Percentiles rank a stretch among this genome's conserved stretches.
phyloP scores from a whole-genome alignment of 169 alveolate species.

The Theileria annulata region DNA sequence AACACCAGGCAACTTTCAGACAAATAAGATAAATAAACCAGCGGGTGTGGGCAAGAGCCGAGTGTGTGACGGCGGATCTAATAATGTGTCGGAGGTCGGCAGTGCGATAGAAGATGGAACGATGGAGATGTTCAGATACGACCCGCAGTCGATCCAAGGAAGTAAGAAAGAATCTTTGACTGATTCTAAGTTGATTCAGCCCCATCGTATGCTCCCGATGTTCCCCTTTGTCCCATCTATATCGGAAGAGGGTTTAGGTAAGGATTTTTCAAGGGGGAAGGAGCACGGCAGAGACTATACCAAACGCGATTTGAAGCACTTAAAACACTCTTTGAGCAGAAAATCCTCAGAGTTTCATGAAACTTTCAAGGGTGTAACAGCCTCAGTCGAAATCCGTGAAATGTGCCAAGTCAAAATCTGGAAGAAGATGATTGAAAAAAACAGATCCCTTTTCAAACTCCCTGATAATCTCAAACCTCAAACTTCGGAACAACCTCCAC shows the following conservation, averaged over 20 bases:
- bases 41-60: background rate
- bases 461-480: background rate
- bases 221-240: conserved; percentile 29
- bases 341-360: conserved; percentile 32
- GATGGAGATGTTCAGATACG: conserved; percentile 31
- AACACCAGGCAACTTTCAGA: background rate
- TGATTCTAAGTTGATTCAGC: conserved; percentile 20
- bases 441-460: conserved; percentile 33
- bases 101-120: conserved; percentile 14
- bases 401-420: conserved; percentile 62
- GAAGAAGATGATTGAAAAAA: conserved; percentile 50
- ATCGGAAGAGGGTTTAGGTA: conserved; percentile 43
- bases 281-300: conserved; percentile 4
- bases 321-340: conserved; percentile 32
- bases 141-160: conserved; percentile 54
- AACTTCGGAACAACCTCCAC: background rate
- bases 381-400: conserved; percentile 64
- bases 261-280: conserved; percentile 14
- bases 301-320: background rate
- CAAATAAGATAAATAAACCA: background rate
- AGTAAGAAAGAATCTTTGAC: conserved; percentile 27
- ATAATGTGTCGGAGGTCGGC: conserved; percentile 7
- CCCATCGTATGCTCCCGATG: conserved; percentile 39
- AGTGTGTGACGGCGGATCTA: background rate
- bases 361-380: conserved; percentile 41